Percentiles rank a stretch among this genome's conserved stretches.
phyloP scores from a whole-genome alignment of 139 green algal genomes.

The Diplosphaera chodatii region DNA sequence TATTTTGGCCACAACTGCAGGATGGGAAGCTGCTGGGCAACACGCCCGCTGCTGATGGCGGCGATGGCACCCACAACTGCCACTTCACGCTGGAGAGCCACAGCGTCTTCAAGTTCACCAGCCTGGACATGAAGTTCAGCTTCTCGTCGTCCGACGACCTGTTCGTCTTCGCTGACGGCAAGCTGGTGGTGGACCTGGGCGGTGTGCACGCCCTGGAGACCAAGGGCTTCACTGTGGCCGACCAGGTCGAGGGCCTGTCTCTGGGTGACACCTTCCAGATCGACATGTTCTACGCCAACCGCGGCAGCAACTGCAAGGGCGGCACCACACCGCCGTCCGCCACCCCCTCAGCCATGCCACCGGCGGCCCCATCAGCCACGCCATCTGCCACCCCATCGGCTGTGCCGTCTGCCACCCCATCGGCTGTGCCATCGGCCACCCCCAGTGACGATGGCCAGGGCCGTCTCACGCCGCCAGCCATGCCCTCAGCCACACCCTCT shows the following conservation, averaged over 20 bases:
- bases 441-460: no score
- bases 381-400: background rate
- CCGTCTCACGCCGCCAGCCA: background rate
- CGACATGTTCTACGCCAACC: background rate
- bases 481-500: background rate
- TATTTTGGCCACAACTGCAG: no score
- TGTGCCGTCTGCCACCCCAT: background rate
- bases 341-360: background rate
- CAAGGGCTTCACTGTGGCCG: background rate
- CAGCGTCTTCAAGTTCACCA: background rate
- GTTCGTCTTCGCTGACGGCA: background rate
- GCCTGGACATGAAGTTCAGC: background rate
- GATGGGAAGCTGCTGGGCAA: background rate
- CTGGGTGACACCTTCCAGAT: background rate
- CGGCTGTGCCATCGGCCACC: background rate
- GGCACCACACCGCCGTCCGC: no score
- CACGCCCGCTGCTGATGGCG: background rate
- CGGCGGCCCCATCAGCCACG: background rate
- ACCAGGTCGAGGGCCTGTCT: background rate
- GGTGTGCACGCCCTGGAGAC: background rate
- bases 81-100: conserved; percentile 1
- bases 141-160: background rate
- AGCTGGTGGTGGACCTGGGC: background rate
- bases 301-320: background rate
- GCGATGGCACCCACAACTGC: background rate